Conservation (phyloP, 176 grass and related monocot genomes). For the Aegilops longissima region DNA sequence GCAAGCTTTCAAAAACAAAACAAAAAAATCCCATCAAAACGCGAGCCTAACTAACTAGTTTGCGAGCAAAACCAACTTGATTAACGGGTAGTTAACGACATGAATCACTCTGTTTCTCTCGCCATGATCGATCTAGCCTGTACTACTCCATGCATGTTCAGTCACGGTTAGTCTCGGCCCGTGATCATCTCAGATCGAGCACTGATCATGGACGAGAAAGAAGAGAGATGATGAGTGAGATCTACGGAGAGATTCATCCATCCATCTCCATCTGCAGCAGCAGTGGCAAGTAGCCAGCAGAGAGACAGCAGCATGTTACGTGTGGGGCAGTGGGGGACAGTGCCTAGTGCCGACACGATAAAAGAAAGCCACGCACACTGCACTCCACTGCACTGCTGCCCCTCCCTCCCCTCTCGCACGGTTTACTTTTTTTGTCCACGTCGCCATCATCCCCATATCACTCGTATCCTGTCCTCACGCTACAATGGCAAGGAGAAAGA, state of each 20-base stretch:
- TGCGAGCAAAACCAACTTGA: background rate
- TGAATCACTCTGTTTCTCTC: background rate
- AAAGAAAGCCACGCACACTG: slow-evolving; percentile 41
- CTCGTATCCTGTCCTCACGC: slow-evolving; percentile 14
- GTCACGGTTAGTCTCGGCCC: background rate
- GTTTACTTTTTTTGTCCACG: slow-evolving; percentile 46
- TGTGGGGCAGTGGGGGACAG: slow-evolving; percentile 55
- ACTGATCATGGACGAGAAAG: background rate
- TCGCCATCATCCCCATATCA: slow-evolving; percentile 45
- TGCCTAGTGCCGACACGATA: slow-evolving; percentile 60
- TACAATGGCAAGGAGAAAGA: slow-evolving; percentile 2
- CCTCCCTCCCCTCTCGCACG: background rate
- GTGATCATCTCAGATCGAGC: background rate
- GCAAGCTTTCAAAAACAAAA: background rate
- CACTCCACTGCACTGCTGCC: background rate
- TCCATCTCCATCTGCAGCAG: background rate
- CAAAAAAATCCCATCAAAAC: background rate
- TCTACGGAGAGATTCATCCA: slow-evolving; percentile 20
- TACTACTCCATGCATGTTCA: background rate
- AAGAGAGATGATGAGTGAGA: background rate
- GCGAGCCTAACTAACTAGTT: background rate
- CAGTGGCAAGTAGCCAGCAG: background rate
- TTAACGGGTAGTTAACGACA: background rate
- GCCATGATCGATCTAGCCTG: background rate
- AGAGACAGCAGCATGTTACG: slow-evolving; percentile 46